phyloP scores from a whole-genome alignment of 208 protist genomes.

The Wallacemonas collosoma region DNA sequence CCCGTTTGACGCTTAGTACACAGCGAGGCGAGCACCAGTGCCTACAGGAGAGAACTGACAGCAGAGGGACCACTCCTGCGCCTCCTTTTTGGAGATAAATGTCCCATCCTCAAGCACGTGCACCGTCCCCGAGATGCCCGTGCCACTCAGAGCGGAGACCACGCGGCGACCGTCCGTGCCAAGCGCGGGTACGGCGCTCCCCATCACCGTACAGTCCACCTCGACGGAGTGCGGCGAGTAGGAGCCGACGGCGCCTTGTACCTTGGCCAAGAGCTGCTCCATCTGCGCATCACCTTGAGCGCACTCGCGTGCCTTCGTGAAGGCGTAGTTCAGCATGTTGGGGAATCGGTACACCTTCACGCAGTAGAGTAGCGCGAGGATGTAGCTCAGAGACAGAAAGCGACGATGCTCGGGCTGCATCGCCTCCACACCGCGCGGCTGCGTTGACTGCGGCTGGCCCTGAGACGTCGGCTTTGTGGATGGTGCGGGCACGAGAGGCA shows the following conservation, averaged over 20 bases:
- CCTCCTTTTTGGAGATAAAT: constrained; percentile 63
- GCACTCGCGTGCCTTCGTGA: constrained; percentile 72
- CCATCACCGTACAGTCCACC: constrained; percentile 52
- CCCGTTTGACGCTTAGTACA: constrained; percentile 36
- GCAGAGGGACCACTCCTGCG: constrained; percentile 77
- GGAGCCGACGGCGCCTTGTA: constrained; percentile 57
- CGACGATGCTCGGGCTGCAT: constrained; percentile 47
- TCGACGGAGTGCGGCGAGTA: constrained; percentile 81
- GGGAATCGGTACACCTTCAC: constrained; percentile 91
- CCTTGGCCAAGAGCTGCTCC: constrained; percentile 55
- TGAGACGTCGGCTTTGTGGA: not conserved
- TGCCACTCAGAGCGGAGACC: constrained; percentile 51
- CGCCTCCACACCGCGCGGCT: constrained; percentile 8
- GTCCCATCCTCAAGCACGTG: constrained; percentile 74
- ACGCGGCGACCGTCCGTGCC: constrained; percentile 49
- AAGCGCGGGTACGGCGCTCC: constrained; percentile 47
- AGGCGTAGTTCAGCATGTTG: constrained; percentile 67
- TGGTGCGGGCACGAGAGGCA: constrained; percentile 44
- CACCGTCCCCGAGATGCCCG: constrained; percentile 51
- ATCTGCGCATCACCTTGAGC: constrained; percentile 38
- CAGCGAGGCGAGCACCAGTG: constrained; percentile 53
- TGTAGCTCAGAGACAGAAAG: constrained; percentile 67
- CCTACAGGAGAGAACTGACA: constrained; percentile 82
- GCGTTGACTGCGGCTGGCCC: not conserved
- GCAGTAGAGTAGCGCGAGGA: constrained; percentile 73